These are phyloP conservation scores for Lipomyces spencermartinsiae DNA, from an alignment of 805 yeast genomes.

Conservation along the genomic window DNA sequence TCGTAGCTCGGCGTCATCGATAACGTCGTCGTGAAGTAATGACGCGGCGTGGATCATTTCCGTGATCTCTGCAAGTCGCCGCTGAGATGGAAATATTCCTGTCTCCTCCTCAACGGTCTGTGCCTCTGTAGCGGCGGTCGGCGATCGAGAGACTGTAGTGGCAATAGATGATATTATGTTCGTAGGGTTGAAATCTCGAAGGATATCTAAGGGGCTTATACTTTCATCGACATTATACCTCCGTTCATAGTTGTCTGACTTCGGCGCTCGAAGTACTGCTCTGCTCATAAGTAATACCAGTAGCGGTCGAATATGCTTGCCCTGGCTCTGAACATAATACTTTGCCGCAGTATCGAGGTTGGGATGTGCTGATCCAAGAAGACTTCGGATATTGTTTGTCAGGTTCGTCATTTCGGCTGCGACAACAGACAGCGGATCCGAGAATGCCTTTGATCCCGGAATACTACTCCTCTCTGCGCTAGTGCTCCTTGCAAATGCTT, in stretches of 20 bases:
- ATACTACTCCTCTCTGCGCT: constrained; percentile 18
- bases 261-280: constrained; percentile 62
- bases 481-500: background rate
- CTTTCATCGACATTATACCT: constrained; percentile 47
- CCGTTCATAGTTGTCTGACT: constrained; percentile 10
- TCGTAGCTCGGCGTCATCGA: constrained; percentile 83
- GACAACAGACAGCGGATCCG: constrained; percentile 88
- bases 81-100: constrained; percentile 88
- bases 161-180: constrained; percentile 49
- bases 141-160: constrained; percentile 14
- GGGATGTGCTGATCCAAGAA: constrained; percentile 94
- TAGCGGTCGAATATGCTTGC: constrained; percentile 92
- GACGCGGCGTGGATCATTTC: constrained; percentile 99
- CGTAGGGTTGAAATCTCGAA: constrained; percentile 86
- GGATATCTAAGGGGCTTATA: constrained; percentile 78
- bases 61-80: constrained; percentile 94
- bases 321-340: constrained; percentile 94
- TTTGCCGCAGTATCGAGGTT: constrained; percentile 89
- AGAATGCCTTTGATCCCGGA: constrained; percentile 23
- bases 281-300: constrained; percentile 83
- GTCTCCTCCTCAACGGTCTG: constrained; percentile 22
- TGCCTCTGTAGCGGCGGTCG: background rate
- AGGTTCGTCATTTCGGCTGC: constrained; percentile 90
- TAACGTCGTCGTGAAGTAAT: constrained; percentile 93
- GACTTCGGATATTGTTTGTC: constrained; percentile 82